Base-by-base conservation (phyloP, 257 asterid species). In the Solanum sparsipilum region DNA sequence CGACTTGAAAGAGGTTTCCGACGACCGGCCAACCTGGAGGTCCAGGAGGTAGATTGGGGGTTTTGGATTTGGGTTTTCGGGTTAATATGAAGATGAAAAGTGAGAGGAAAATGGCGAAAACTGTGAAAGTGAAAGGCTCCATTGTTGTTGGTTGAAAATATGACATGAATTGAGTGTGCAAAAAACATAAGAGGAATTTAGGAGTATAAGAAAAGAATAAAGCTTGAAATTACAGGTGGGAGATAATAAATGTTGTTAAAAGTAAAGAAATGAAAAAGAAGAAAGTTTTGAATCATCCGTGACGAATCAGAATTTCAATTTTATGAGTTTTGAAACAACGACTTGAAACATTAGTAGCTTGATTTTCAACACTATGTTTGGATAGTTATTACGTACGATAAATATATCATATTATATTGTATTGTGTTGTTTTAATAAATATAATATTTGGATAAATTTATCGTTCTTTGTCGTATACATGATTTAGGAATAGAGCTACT, bases 1-100 rank as follows among this genome's bases (percentile, higher is more conserved):
- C 99, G 4, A 95, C 96, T 88, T 97, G 99, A 88, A 97, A 95
- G 29, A 97, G 97, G 86, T 95, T 97, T 0, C 99, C 99, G 35
- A 95, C 97, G 2, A 97, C 88, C 44, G 98, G 99, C 90, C 93
- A 92, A 2, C 99, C 98, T 5, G 98, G 97, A 1, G 98, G 98
- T 3, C 99, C 98, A 5, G 98, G 98, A 46, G 99, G 99, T 7
- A 96, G 93, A 21, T 92, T 93, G 46, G 90, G 92, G 68, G 90
- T 92, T 73, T 91, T 95, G 46, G 92, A 89, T 87, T 89, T 90
- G 7, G 94, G 46, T 52, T 93, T 94, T n/a, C 87, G 88, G 12
- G 94, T 67, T 6, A 92, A 20, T n/a, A 91, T 13, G 91, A 94
- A 91, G 82, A 96, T 84, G n/a, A 94, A 78, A 81, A 70, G 87